Percentiles rank a stretch among this genome's conserved stretches.
Conservation (phyloP, 106 monocot species). For the Agapanthus africanus region DNA sequence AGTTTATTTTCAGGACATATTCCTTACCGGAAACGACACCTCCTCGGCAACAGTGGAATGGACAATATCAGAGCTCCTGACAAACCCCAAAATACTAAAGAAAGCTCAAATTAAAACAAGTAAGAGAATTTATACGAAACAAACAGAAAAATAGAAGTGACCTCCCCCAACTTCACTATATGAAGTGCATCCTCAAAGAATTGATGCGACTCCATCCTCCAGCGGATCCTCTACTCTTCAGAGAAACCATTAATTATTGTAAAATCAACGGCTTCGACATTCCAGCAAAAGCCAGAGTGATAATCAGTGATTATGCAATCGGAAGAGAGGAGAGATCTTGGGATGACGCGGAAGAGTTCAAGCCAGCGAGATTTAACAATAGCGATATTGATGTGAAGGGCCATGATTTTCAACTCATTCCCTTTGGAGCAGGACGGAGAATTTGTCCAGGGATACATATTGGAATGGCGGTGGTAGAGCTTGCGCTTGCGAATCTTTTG, state of each 20-base stretch:
- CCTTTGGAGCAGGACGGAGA: conserved; percentile 9
- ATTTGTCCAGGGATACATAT: conserved; percentile 5
- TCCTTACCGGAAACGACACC: conserved; percentile 12
- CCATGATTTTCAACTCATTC: background rate
- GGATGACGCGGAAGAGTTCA: background rate
- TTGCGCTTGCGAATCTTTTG: background rate
- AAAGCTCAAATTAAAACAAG: conserved; percentile 13
- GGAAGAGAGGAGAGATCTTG: conserved; percentile 5
- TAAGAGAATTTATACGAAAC: background rate
- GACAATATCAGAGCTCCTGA: conserved; percentile 14
- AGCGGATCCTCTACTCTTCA: background rate
- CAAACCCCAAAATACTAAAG: conserved; percentile 6
- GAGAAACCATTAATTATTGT: background rate
- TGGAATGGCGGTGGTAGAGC: background rate
- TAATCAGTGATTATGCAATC: conserved; percentile 7
- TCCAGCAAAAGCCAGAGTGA: background rate
- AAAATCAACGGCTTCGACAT: too few species aligned
- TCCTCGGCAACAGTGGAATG: conserved; percentile 6
- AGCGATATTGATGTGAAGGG: background rate
- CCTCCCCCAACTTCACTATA: background rate
- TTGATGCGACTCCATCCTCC: background rate
- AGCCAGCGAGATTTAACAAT: background rate
- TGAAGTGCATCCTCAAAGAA: background rate
- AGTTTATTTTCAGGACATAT: conserved; percentile 18
- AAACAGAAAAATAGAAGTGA: background rate